Evolutionary conservation across 1,284 basidiomycete species (phyloP).

Genomic region (Malassezia obtusa): DNA sequence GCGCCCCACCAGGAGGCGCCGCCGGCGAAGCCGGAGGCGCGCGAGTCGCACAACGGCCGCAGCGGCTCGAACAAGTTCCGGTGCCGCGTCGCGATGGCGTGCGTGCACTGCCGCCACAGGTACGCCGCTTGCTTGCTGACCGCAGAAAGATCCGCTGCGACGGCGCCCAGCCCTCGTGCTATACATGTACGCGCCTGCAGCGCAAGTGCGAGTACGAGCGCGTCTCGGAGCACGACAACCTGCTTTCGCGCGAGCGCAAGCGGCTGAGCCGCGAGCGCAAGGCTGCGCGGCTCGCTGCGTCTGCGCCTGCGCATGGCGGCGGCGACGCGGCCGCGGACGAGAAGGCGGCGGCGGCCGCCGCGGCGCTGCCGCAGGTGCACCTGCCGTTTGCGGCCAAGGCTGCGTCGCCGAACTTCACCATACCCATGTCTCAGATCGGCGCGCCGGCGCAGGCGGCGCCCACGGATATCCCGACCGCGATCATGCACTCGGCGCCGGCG

Average conservation of each 20-base stretch:
- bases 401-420: conserved; percentile 1
- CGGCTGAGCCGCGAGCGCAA: conserved; percentile 29
- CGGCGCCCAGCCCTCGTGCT: conserved; percentile 30
- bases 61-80: conserved; percentile 14
- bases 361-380: conserved; percentile 6
- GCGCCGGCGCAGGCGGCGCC: not conserved
- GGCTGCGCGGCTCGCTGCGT: conserved; percentile 14
- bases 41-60: not conserved
- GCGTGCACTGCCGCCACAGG: conserved; percentile 39
- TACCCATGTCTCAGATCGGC: not conserved
- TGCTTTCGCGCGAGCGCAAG: conserved; percentile 38
- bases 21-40: not conserved
- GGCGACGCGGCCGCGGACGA: not conserved
- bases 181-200: conserved; percentile 32
- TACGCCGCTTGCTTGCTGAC: conserved; percentile 9
- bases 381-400: conserved; percentile 1
- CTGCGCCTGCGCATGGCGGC: not conserved
- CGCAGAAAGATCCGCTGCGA: conserved; percentile 39
- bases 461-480: conserved; percentile 4
- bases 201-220: conserved; percentile 39
- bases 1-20: not conserved
- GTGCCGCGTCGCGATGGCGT: conserved; percentile 30
- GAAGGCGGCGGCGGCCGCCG: not conserved
- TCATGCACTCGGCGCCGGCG: conserved; percentile 9
- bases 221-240: conserved; percentile 35